Conservation (phyloP, 2,329 filamentous ascomycete species). For the Verticillium alfalfae region DNA sequence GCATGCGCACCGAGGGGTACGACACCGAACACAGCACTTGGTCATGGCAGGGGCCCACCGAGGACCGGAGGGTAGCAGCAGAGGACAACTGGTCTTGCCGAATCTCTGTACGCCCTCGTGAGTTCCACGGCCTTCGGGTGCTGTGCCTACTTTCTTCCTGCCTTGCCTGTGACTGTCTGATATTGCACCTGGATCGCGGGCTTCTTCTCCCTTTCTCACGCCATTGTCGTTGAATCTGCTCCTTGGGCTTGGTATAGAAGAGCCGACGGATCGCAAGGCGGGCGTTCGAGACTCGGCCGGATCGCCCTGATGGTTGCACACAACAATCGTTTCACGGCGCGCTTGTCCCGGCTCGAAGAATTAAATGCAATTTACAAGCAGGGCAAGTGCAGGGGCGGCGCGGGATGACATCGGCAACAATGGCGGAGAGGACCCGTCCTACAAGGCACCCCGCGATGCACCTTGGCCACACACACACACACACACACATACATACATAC, state of each 20-base stretch:
- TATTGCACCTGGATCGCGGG: too few species aligned
- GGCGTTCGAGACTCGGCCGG: not conserved
- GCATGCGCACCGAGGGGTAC: not conserved
- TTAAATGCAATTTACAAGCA: not conserved
- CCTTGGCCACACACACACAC: not conserved
- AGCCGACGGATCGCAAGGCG: not conserved
- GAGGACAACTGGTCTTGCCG: not conserved
- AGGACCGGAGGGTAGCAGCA: not conserved
- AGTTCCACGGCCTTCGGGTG: not conserved
- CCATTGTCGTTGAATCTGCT: too few species aligned
- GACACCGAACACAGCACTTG: not conserved
- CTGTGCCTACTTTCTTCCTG: too few species aligned
- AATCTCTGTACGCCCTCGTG: not conserved
- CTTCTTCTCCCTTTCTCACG: too few species aligned
- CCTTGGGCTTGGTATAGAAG: too few species aligned
- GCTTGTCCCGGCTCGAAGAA: not conserved
- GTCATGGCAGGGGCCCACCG: not conserved
- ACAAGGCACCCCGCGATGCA: not conserved
- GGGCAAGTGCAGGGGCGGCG: not conserved
- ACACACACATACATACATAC: not conserved
- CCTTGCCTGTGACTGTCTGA: too few species aligned
- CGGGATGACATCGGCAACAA: not conserved
- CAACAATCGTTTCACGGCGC: not conserved
- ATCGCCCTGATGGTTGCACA: not conserved
- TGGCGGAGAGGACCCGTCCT: not conserved